These are phyloP conservation scores for Saccharomyces hybrid DNA, from an alignment of 1,139 yeast genomes.

Conservation along the genomic window DNA sequence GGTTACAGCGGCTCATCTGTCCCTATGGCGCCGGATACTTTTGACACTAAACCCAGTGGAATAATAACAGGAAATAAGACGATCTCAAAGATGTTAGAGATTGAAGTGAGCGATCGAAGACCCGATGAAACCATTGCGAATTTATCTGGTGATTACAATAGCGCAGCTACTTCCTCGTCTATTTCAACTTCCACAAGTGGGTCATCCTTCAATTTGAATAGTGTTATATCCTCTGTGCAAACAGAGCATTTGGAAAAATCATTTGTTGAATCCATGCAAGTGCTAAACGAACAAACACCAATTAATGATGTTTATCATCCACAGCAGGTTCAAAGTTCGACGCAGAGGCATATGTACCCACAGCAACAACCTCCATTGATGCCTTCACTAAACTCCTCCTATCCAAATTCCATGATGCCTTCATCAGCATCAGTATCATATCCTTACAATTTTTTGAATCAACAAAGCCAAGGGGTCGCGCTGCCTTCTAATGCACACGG, in stretches of 20 bases:
- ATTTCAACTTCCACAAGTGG: neutral
- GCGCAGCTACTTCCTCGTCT: neutral
- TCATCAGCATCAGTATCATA: neutral
- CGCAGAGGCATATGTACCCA: neutral
- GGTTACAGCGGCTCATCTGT: slow-evolving; percentile 31
- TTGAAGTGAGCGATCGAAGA: neutral
- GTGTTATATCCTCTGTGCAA: neutral
- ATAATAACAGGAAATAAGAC: neutral
- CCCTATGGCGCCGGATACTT: slow-evolving; percentile 25
- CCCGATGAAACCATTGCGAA: neutral
- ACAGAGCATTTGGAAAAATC: neutral
- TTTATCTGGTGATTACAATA: neutral
- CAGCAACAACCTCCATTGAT: neutral
- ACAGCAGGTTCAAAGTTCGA: neutral
- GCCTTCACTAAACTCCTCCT: neutral
- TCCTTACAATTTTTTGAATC: neutral
- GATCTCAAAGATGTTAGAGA: neutral
- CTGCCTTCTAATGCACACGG: neutral
- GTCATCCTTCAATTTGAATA: neutral
- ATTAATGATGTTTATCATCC: neutral
- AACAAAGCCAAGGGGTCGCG: neutral
- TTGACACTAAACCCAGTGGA: slow-evolving; percentile 23
- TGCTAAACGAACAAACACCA: neutral
- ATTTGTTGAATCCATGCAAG: neutral
- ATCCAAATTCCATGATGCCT: neutral